Percentiles rank a stretch among this genome's conserved stretches.
phyloP scores from a whole-genome alignment of 1,139 yeast genomes.

The Hemisphaericaspora subhashii region DNA sequence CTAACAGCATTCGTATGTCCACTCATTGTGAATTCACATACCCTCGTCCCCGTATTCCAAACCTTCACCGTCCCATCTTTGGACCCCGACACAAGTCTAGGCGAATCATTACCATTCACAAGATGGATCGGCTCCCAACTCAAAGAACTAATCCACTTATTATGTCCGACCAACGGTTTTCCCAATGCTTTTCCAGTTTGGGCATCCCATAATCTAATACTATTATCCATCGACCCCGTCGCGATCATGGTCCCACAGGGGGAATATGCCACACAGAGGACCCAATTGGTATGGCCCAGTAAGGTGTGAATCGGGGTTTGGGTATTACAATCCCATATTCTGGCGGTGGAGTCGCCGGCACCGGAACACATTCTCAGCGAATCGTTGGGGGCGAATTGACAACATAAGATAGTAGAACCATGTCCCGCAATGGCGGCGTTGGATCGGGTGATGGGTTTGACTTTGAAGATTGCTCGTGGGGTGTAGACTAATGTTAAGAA shows the following conservation, averaged over 20 bases:
- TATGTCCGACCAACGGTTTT: constrained; percentile 73
- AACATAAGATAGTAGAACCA: constrained; percentile 87
- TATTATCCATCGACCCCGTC: constrained; percentile 94
- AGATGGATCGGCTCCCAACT: constrained; percentile 95
- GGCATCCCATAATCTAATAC: constrained; percentile 86
- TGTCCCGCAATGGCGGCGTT: constrained; percentile 95
- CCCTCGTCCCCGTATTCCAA: constrained; percentile 84
- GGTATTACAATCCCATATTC: constrained; percentile 96
- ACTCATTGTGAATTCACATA: constrained; percentile 68
- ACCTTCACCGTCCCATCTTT: constrained; percentile 88
- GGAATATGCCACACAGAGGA: constrained; percentile 87
- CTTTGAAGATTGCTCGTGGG: constrained; percentile 94
- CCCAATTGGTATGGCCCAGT: constrained; percentile 91
- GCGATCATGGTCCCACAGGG: constrained; percentile 92
- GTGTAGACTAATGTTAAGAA: constrained; percentile 87
- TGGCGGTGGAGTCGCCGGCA: constrained; percentile 96
- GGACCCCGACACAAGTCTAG: constrained; percentile 83
- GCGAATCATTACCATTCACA: constrained; percentile 60
- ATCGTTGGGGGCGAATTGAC: constrained; percentile 91
- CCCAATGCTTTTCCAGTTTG: constrained; percentile 75
- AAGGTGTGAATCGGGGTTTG: constrained; percentile 85
- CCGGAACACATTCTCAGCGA: constrained; percentile 90
- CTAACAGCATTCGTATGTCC: constrained; percentile 91
- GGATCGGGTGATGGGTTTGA: constrained; percentile 85
- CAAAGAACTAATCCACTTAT: constrained; percentile 85